Percentiles rank a stretch among this genome's conserved stretches.
Conservation (phyloP, 495 filamentous ascomycete species). For the Penicillium flavigenum region DNA sequence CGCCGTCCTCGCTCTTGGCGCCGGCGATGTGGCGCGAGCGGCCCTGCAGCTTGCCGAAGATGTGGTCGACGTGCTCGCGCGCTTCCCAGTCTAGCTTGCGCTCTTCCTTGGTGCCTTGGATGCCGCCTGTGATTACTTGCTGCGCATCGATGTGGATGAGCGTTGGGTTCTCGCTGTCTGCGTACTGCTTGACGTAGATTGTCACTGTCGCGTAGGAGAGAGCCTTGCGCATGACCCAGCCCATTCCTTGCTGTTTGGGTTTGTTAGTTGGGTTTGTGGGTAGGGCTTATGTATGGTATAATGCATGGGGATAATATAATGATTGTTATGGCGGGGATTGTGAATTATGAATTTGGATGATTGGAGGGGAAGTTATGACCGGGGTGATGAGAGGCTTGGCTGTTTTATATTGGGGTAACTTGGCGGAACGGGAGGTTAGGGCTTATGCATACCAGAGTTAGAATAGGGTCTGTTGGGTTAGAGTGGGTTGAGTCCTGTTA, state of each 20-base stretch:
- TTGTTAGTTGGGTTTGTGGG: slow-evolving; percentile 15
- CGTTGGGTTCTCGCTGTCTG: slow-evolving; percentile 38
- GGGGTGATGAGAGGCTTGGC: background rate
- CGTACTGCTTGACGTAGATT: slow-evolving; percentile 65
- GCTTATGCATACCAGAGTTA: slow-evolving; percentile 55
- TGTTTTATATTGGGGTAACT: background rate
- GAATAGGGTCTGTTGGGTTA: slow-evolving; percentile 66
- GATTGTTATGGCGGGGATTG: background rate
- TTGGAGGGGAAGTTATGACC: background rate
- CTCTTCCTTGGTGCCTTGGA: slow-evolving; percentile 68
- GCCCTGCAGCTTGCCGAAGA: slow-evolving; percentile 75
- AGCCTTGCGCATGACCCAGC: slow-evolving; percentile 78
- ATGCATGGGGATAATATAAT: background rate
- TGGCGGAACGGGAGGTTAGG: background rate
- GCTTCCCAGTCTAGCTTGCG: slow-evolving; percentile 68
- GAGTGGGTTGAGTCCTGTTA: slow-evolving; percentile 78
- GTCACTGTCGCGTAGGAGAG: slow-evolving; percentile 71
- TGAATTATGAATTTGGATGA: background rate
- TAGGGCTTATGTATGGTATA: background rate
- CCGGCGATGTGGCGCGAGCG: slow-evolving; percentile 55
- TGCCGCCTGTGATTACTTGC: slow-evolving; percentile 72
- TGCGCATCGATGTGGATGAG: slow-evolving; percentile 76
- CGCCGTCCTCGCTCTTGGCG: slow-evolving; percentile 34
- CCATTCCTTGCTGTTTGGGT: slow-evolving; percentile 64
- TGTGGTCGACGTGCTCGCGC: slow-evolving; percentile 72